Conservation (phyloP, 768 basidiomycete species). For the Candolleomyces efflorescens region DNA sequence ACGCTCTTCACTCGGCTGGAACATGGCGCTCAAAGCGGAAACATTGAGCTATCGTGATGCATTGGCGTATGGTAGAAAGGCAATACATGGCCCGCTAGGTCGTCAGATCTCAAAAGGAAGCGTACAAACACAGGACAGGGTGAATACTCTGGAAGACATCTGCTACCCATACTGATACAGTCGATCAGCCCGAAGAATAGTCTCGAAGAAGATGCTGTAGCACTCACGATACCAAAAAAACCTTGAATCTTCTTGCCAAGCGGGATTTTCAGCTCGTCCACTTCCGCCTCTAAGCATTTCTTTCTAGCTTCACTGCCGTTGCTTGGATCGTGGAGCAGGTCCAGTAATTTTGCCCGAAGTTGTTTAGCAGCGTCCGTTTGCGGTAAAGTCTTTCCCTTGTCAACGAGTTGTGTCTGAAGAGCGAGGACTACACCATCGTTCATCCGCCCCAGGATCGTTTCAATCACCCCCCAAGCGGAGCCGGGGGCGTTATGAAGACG, state of each 20-base stretch:
- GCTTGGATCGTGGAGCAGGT: background rate
- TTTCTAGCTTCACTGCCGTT: background rate
- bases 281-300: background rate
- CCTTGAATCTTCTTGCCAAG: background rate
- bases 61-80: too few species aligned
- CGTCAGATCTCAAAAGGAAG: too few species aligned
- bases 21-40: too few species aligned
- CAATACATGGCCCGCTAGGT: too few species aligned
- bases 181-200: too few species aligned
- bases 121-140: too few species aligned
- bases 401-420: background rate
- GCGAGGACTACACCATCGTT: background rate
- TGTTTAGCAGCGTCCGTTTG: background rate
- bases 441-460: background rate
- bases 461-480: background rate
- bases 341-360: background rate
- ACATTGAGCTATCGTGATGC: too few species aligned
- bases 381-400: background rate
- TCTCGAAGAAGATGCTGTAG: too few species aligned
- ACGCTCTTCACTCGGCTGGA: too few species aligned
- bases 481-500: background rate
- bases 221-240: background rate
- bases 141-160: too few species aligned
- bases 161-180: too few species aligned
- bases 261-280: background rate